Base-by-base conservation (phyloP, 1,139 yeast genomes). In the Scheffersomyces parashehatae region DNA sequence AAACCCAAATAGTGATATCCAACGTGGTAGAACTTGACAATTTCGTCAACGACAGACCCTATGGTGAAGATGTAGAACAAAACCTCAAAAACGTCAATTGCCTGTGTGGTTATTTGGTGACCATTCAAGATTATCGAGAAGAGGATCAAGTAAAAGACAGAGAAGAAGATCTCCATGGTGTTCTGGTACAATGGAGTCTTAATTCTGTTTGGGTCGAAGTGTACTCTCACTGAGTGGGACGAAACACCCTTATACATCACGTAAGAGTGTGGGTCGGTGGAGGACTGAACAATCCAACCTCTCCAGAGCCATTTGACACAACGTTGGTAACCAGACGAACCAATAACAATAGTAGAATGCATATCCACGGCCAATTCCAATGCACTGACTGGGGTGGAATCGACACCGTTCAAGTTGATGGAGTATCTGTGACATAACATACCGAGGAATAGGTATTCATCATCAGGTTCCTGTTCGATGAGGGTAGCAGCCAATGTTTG, bases 261-360 rank as follows among this genome's bases (percentile, higher is more conserved):
- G 55, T 85, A 89, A 15, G 81, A 77, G 30, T 81, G 77, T 8
- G 95, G 89, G 57, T 87, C 88, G 13, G 62, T 64, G n/a, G 81
- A 78, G 33, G 86, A 79, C 64, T 88, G 96, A 37, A 86, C 75
- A 48, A 89, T 86, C 96, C 96, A 88, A 15, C 97, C 97, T 47
- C 91, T 71, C 97, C 97, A 89, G 42, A 89, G 65, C 96, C 96
- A 89, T 53, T 84, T 83, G 58, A 88, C 79, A 67, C 96, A 88
- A 45, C 96, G 70, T 63, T 89, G 96, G 62, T 82, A 89, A 0
- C 96, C 96, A 3, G 85, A 68, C 0, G 95, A 81, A 0, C 89
- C 83, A 55, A 89, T 87, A 14, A 88, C 83, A 14, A 77, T 74
- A 11, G 93, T 85, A 9, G 88, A 81, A 56, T 89, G 96, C 79